These are phyloP conservation scores for Suillus subluteus DNA, from an alignment of 768 basidiomycete genomes.

Conservation along the genomic window DNA sequence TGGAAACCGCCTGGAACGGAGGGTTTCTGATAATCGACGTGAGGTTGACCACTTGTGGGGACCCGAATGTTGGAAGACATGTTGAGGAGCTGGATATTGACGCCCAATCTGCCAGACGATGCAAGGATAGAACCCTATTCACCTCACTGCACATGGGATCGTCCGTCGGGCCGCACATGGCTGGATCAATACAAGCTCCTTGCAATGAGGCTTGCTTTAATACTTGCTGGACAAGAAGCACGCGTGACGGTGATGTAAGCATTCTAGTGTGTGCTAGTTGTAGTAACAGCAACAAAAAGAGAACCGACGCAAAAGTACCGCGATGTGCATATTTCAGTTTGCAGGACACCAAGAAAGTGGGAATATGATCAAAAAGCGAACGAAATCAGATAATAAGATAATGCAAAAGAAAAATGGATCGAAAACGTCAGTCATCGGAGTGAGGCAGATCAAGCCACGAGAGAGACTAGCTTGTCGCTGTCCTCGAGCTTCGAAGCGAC, in stretches of 20 bases:
- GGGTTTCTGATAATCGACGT: too few species aligned
- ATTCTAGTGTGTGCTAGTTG: too few species aligned
- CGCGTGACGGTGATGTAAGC: not conserved
- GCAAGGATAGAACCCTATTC: conserved; percentile 41
- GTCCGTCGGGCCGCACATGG: not conserved
- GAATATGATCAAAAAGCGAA: conserved; percentile 30
- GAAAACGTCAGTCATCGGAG: conserved; percentile 13
- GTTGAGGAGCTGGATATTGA: conserved; percentile 45
- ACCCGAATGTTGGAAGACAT: conserved; percentile 84
- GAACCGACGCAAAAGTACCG: conserved; percentile 11
- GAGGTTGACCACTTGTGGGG: conserved; percentile 21
- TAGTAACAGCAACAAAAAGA: conserved; percentile 8
- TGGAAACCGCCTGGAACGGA: too few species aligned
- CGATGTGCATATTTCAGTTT: conserved; percentile 33
- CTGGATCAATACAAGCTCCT: not conserved
- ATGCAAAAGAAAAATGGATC: conserved; percentile 10
- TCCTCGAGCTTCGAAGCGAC: conserved; percentile 66
- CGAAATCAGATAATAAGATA: conserved; percentile 12
- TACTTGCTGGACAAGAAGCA: not conserved
- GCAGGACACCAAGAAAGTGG: conserved; percentile 32
- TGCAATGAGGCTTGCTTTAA: not conserved
- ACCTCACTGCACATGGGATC: not conserved
- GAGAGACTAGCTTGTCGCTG: conserved; percentile 58
- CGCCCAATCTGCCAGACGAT: conserved; percentile 26
- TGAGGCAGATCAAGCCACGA: conserved; percentile 35